Percentiles rank a stretch among this genome's conserved stretches.
Evolutionary conservation across 306 rosid species (phyloP).

Genomic region (Datisca glomerata): DNA sequence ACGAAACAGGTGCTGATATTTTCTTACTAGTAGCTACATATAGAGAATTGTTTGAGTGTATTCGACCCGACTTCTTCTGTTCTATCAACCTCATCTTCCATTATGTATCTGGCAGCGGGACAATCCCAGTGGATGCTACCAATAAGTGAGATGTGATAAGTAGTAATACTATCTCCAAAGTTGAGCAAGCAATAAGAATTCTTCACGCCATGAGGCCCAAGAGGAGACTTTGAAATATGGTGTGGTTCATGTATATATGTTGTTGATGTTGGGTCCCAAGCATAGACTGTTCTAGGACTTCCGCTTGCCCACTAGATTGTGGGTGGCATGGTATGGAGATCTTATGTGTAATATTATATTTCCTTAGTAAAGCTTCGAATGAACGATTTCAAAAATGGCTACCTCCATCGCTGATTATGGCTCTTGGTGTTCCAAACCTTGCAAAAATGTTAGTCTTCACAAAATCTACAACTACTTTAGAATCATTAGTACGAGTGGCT

Average conservation of each 20-base stretch:
- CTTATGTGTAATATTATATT: too few species aligned
- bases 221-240: conserved; percentile 94
- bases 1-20: too few species aligned
- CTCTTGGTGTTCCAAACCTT: too few species aligned
- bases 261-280: conserved; percentile 88
- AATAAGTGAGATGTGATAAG: conserved; percentile 97
- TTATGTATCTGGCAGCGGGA: conserved; percentile 85
- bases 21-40: neutral
- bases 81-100: conserved; percentile 78
- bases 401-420: too few species aligned
- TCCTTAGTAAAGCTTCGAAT: too few species aligned
- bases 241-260: conserved; percentile 83
- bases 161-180: conserved; percentile 95
- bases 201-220: conserved; percentile 73
- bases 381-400: too few species aligned
- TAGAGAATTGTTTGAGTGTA: conserved; percentile 10
- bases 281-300: conserved; percentile 68
- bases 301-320: too few species aligned
- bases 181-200: conserved; percentile 87
- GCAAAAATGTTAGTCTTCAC: too few species aligned
- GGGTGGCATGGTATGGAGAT: too few species aligned
- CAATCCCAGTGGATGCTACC: conserved; percentile 98
- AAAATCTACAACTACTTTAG: too few species aligned
- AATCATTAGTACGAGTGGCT: too few species aligned
- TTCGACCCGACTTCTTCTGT: conserved; percentile 95